Conservation (phyloP, 148 eudicot species). For the Rheum nobile region DNA sequence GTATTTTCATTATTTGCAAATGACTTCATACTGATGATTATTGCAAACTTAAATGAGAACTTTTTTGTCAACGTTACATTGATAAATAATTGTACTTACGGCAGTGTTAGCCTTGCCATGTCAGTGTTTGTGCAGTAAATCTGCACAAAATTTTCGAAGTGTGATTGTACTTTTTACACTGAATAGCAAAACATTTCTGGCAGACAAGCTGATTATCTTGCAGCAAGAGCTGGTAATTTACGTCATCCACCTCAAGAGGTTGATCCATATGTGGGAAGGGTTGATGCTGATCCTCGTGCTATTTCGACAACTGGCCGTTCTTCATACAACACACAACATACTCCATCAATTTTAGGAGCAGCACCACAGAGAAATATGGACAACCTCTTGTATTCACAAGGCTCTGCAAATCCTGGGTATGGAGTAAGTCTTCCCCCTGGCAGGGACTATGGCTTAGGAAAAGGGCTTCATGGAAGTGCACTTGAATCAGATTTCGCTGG, state of each 20-base stretch:
- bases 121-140: conserved; percentile 11
- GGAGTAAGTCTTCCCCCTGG: conserved; percentile 99
- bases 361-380: conserved; percentile 70
- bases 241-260: conserved; percentile 69
- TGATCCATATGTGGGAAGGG: conserved; percentile 62
- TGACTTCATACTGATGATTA: neutral
- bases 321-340: conserved; percentile 53
- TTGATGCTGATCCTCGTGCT: conserved; percentile 57
- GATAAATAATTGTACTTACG: neutral
- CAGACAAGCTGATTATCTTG: conserved; percentile 98
- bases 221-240: conserved; percentile 52
- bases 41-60: neutral
- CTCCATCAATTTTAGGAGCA: conserved; percentile 86
- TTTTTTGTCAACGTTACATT: conserved; percentile 1
- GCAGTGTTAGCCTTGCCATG: conserved; percentile 9
- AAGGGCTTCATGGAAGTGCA: conserved; percentile 63
- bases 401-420: conserved; percentile 80
- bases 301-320: conserved; percentile 42
- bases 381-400: conserved; percentile 51
- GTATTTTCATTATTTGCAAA: conserved; percentile 3
- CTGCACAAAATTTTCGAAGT: conserved; percentile 15
- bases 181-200: conserved; percentile 73
- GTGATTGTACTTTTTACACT: conserved; percentile 37
- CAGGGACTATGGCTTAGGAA: conserved; percentile 83
- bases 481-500: conserved; percentile 62